Conservation (phyloP, 2,329 filamentous ascomycete species). For the Penicillium vulpinum region DNA sequence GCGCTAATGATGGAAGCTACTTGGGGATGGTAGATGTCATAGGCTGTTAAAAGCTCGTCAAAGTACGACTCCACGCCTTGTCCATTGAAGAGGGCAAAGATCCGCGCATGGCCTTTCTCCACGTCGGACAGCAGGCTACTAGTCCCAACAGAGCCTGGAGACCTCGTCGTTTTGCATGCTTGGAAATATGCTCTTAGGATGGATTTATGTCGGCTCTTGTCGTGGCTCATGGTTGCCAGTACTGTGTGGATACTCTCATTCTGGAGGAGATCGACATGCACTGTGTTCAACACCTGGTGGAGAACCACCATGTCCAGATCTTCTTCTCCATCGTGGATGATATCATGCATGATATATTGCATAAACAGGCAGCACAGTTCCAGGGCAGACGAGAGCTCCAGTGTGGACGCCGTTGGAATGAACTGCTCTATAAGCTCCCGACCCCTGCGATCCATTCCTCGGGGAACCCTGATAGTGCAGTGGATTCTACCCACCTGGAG, state of each 20-base stretch:
- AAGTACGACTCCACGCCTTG: not conserved
- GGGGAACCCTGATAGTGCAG: not conserved
- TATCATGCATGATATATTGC: not conserved
- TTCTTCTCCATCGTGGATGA: not conserved
- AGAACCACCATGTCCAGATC: not conserved
- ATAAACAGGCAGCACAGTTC: constrained; percentile 1
- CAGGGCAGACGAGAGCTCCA: not conserved
- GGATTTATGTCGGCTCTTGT: not conserved
- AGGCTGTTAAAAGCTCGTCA: not conserved
- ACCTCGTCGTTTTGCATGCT: not conserved
- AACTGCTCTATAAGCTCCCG: not conserved
- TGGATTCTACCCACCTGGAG: not conserved
- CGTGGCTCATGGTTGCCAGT: not conserved
- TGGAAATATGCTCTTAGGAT: not conserved
- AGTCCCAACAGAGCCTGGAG: not conserved
- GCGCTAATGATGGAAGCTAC: not conserved
- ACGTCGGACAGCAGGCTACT: not conserved
- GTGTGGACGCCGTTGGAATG: not conserved
- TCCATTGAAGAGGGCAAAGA: not conserved
- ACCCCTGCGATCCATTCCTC: not conserved
- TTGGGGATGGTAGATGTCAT: not conserved
- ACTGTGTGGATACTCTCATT: not conserved
- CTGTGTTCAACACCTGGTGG: not conserved
- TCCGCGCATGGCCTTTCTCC: not conserved
- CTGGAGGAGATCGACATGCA: not conserved